Evolutionary conservation across 2,329 filamentous ascomycete genomes (phyloP), one percentile per base, ranked within the genome.

Genomic region (Celoporthe dispersa): DNA sequence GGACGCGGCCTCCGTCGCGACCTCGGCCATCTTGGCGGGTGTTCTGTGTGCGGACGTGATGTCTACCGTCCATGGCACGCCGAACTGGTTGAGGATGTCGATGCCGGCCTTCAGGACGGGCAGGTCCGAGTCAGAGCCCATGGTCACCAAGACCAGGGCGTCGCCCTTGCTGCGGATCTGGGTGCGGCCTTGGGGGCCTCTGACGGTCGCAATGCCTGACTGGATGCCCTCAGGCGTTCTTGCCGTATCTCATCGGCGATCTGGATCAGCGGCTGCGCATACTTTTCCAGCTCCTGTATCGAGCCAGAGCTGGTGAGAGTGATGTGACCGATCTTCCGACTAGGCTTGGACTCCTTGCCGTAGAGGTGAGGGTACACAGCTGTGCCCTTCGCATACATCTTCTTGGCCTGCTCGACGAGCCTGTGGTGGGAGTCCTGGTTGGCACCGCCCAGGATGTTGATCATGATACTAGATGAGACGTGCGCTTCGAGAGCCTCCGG

Each of bases 311-410:
- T 90, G 1, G 92, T 92, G 51, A 97, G 82, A 0, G 94, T 98
- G 74, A 99, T 89, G 79, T 99, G 96, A 14, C 95, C 95, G 83
- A 98, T 98, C 81, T 98, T 99, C 61, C 96, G 91, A 44, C 93
- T 92, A 5, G 93, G 93, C 75, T 94, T 93, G 35, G 94, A 92
- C 62, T 88, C 89, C 81, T 98, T 98, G 76, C 94, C 94, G 82
- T 99, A 99, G 62, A 98, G 88, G 77, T 99, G 95, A 14, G 98
- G 86, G 66, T 84, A 86, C 19, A 86, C 81, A 66, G 85, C 86
- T 72, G 84, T 83, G 51, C 83, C 79, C 9, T 81, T 79, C 48
- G 79, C 79, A 69, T 83, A 85, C 53, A 81, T 78, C 4, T 75
- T 76, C 48, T 84, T 78, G 31, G 86, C 82, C 33, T 85, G 78